Percentiles rank a stretch among this genome's conserved stretches.
These are phyloP conservation scores for Tuber umbilicatum DNA, from an alignment of 495 filamentous ascomycete species.

Conservation along the genomic window DNA sequence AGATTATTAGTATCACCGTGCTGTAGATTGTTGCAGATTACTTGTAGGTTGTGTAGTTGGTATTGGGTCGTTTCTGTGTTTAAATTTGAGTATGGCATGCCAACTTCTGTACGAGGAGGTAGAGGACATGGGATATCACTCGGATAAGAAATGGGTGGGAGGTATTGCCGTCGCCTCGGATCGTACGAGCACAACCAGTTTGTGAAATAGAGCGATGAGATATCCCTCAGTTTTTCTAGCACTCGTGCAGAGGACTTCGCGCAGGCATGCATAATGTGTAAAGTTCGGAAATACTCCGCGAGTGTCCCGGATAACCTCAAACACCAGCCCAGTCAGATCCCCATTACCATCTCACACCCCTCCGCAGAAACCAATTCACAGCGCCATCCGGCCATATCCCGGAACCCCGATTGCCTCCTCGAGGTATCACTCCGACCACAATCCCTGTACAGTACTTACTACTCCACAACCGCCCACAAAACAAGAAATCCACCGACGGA, in stretches of 20 bases:
- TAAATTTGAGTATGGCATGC: neutral
- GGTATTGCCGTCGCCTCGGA: no score
- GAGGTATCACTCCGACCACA: no score
- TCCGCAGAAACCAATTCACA: no score
- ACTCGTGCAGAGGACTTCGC: neutral
- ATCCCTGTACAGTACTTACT: no score
- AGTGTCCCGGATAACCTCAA: neutral
- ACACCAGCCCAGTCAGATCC: no score
- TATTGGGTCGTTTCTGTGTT: neutral
- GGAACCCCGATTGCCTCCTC: no score
- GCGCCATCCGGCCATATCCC: no score
- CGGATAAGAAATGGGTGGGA: neutral
- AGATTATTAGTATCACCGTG: conserved; percentile 84
- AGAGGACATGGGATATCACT: neutral
- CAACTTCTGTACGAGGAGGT: neutral
- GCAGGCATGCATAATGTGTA: neutral
- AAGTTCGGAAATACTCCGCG: neutral
- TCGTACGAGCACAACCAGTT: no score
- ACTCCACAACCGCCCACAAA: no score
- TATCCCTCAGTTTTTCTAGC: neutral
- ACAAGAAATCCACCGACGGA: no score
- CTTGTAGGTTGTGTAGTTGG: neutral
- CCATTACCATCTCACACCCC: no score
- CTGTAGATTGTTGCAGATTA: conserved; percentile 38
- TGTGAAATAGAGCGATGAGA: neutral